Evolutionary conservation across 2,329 filamentous ascomycete genomes (phyloP), one percentile per base, ranked within the genome.

Genomic region (Phaeosphaeriaceae sp.): DNA sequence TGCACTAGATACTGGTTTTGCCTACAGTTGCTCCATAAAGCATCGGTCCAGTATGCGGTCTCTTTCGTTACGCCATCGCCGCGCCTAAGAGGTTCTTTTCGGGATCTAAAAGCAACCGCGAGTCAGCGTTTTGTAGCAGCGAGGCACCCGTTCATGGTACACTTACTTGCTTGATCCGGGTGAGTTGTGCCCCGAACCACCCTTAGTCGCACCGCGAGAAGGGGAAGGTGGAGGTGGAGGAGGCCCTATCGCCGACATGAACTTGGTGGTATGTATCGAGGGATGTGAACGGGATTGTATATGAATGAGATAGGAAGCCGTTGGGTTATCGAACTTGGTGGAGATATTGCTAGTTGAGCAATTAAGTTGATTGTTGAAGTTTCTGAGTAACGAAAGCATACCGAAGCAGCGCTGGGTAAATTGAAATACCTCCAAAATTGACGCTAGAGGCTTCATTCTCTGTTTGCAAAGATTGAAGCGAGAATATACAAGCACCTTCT

Each of bases 1-100:
- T 44, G 41, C 6, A 44, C 32, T 3, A 44, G 26, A 32, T 32
- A 44, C 15, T 44, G 41, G 4, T n/a, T 26, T 13, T 44, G 30
- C n/a, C 23, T 36, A 6, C 18, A 13, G 3, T 44, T 35, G 30
- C 13, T 21, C 32, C 41, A 44, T 3, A 44, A 18, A 13, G 20
- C 12, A 3, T 33, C 8, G 2, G 18, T 26, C 41, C 41, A 44
- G 29, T 21, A 44, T 3, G 41, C 41, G 3, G 41, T 44, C n/a
- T 36, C 17, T 6, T 32, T 20, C 5, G 41, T 21, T 18, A 28
- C 29, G 3, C 41, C 41, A 13, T 30, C 29, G 9, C 39, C 39
- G 15, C 29, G 39, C 13, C 15, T 23, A n/a, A 13, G 6, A 20
- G 39, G 3, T n/a, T 40, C 12, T 13, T 20, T 6, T 6, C 11